Evolutionary conservation across 164 flowering plant species (phyloP).

Genomic region (Piper betle): DNA sequence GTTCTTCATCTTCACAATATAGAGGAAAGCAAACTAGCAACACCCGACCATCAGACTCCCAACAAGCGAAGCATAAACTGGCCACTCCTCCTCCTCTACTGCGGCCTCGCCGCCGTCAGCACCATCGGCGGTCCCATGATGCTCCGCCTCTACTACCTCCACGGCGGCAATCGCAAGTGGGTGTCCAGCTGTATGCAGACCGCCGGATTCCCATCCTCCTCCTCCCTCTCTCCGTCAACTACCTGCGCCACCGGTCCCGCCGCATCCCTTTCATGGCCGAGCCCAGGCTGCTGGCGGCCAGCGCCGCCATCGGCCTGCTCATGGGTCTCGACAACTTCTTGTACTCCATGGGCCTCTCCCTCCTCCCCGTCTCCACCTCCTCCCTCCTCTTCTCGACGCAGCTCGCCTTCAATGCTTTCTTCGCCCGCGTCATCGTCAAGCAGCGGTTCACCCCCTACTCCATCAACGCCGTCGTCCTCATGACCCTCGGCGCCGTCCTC

Average conservation of each 20-base stretch:
- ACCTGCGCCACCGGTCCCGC: not conserved
- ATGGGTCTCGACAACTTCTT: constrained; percentile 12
- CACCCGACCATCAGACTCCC: not conserved
- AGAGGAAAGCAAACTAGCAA: not conserved
- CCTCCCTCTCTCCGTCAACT: not conserved
- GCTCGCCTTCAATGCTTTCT: constrained; percentile 13
- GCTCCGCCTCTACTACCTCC: constrained; percentile 11
- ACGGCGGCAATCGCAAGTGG: constrained; percentile 12
- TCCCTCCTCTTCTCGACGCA: constrained; percentile 16
- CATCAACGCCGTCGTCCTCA: constrained; percentile 7
- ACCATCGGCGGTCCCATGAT: constrained; percentile 9
- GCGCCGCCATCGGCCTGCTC: constrained; percentile 9
- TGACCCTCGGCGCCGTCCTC: constrained; percentile 9
- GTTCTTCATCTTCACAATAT: not conserved
- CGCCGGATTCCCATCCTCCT: constrained; percentile 12
- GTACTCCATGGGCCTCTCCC: constrained; percentile 10
- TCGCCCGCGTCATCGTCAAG: constrained; percentile 6
- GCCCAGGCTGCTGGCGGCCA: constrained; percentile 4
- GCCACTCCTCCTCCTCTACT: constrained; percentile 3
- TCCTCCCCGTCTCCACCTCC: constrained; percentile 20
- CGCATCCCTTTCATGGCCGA: constrained; percentile 2
- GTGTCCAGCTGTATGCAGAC: constrained; percentile 9
- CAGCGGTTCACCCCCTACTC: constrained; percentile 11
- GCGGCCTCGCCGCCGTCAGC: not conserved
- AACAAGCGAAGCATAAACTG: constrained; percentile 4